Conservation (phyloP, 306 rosid genomes). For the Vigna nakashimae region DNA sequence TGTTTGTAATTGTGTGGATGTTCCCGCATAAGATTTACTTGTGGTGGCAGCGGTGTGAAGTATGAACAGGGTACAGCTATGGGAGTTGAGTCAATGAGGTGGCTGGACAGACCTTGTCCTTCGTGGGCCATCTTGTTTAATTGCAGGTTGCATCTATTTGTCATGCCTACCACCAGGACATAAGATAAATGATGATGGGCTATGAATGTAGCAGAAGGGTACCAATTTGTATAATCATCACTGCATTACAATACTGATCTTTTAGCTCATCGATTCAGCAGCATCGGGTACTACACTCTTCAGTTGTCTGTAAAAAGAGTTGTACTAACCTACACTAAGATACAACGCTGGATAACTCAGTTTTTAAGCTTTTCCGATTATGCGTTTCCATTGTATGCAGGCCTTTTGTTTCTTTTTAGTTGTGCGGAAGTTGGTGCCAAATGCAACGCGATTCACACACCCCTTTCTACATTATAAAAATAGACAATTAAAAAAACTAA, state of each 20-base stretch:
- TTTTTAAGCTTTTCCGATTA: neutral
- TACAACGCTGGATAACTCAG: neutral
- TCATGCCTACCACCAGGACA: neutral
- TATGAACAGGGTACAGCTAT: conserved; percentile 51
- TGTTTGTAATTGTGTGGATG: conserved; percentile 4
- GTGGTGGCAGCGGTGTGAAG: conserved; percentile 17
- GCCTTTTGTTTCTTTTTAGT: neutral
- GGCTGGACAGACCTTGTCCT: conserved; percentile 43
- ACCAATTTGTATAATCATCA: conserved; percentile 30
- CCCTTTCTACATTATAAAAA: neutral
- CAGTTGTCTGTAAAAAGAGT: conserved; percentile 23
- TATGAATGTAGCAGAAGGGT: neutral
- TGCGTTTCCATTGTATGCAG: neutral
- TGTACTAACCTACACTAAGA: neutral
- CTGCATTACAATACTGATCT: neutral
- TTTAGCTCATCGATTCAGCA: conserved; percentile 10
- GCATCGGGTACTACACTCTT: neutral
- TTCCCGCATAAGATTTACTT: conserved; percentile 23
- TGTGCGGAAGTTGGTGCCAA: neutral
- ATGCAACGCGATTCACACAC: neutral
- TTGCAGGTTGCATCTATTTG: conserved; percentile 33
- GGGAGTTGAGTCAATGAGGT: conserved; percentile 47
- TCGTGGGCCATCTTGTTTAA: conserved; percentile 47
- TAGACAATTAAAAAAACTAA: too few species aligned
- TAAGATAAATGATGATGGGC: conserved; percentile 41